Conservation (phyloP, 352 stramenopile genomes). For the Globisporangium alternatum region DNA sequence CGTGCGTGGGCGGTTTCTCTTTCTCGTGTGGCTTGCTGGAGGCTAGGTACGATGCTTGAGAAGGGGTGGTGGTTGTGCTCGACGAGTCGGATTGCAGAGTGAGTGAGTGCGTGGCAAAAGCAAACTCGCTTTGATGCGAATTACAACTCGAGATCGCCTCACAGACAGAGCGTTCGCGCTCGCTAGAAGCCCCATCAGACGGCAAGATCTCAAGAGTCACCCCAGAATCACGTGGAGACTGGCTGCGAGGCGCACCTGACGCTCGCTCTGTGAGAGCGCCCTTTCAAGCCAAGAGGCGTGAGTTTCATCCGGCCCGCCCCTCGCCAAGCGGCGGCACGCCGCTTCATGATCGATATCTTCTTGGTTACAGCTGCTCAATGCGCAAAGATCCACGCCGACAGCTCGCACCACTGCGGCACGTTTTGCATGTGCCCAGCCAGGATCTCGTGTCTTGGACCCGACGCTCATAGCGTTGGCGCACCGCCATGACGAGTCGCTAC, state of each 20-base stretch:
- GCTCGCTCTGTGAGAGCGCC: not conserved
- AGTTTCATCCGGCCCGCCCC: not conserved
- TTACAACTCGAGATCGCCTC: not conserved
- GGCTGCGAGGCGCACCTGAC: not conserved
- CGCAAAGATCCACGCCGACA: no score
- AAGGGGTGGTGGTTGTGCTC: not conserved
- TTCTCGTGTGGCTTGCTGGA: not conserved
- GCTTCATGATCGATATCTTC: slow-evolving; percentile 1
- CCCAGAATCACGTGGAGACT: not conserved
- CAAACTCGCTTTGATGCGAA: not conserved
- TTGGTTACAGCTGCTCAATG: not conserved
- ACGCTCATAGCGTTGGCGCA: no score
- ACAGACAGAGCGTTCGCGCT: not conserved
- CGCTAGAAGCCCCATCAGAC: not conserved
- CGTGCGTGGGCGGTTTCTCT: not conserved
- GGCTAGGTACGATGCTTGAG: not conserved
- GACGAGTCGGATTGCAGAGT: not conserved
- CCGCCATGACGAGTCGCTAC: no score
- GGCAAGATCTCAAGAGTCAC: not conserved
- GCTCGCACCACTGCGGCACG: no score
- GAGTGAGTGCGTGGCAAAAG: not conserved
- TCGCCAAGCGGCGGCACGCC: not conserved
- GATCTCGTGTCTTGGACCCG: no score
- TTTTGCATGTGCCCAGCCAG: no score
- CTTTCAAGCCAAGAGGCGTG: not conserved